These are phyloP conservation scores for Fusarium penzigii DNA, from an alignment of 2,329 filamentous ascomycete species.

Conservation along the genomic window DNA sequence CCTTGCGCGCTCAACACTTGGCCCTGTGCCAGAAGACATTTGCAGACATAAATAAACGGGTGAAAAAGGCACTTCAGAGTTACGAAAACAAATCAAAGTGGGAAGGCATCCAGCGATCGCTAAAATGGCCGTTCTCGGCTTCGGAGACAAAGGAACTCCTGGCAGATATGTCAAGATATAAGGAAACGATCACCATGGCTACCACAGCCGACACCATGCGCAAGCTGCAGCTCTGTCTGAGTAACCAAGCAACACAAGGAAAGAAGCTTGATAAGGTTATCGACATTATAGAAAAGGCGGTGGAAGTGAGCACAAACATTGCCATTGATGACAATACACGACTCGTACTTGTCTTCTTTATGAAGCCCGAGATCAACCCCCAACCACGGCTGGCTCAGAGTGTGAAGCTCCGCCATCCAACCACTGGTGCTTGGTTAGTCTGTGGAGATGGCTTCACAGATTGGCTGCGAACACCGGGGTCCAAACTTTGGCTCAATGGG, in stretches of 20 bases:
- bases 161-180: constrained; percentile 9
- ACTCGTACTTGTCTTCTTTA: constrained; percentile 2
- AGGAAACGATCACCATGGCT: constrained; percentile 9
- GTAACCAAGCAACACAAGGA: neutral
- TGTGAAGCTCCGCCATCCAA: constrained; percentile 6
- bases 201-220: constrained; percentile 7
- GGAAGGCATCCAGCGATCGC: neutral
- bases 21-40: constrained; percentile 4
- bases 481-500: constrained; percentile 10
- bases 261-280: neutral
- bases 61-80: neutral
- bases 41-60: neutral
- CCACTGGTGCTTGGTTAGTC: constrained; percentile 9
- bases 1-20: constrained; percentile 1
- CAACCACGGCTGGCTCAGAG: neutral
- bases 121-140: constrained; percentile 17
- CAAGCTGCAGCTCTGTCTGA: neutral
- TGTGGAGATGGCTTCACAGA: neutral
- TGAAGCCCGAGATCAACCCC: neutral
- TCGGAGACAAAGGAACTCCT: constrained; percentile 10
- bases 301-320: constrained; percentile 13
- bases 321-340: neutral
- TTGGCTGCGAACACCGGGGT: constrained; percentile 6
- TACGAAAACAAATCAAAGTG: neutral
- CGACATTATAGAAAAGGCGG: neutral